Conservation (phyloP, 208 protist genomes). For the Porcisia hertigi region DNA sequence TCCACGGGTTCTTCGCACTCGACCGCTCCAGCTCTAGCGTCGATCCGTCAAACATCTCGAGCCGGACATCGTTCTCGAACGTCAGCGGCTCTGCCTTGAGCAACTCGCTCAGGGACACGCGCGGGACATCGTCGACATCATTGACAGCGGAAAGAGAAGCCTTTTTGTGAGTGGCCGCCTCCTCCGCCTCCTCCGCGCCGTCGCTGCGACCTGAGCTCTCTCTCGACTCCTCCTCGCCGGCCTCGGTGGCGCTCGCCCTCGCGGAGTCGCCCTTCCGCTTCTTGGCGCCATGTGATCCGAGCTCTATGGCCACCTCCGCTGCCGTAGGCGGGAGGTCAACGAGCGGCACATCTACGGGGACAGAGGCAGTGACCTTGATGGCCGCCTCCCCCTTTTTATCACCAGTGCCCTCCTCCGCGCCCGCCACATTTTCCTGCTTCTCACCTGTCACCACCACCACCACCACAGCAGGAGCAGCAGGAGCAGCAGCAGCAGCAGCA, state of each 20-base stretch:
- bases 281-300: slow-evolving; percentile 1
- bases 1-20: slow-evolving; percentile 32
- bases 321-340: slow-evolving; percentile 17
- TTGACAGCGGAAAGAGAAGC: neutral
- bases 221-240: slow-evolving; percentile 2
- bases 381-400: neutral
- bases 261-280: neutral
- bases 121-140: slow-evolving; percentile 3
- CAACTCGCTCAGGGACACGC: slow-evolving; percentile 22
- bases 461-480: too few relatives aligned
- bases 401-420: neutral
- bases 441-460: neutral
- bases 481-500: neutral
- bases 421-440: neutral
- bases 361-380: neutral
- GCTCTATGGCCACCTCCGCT: slow-evolving; percentile 29
- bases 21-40: slow-evolving; percentile 18
- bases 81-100: slow-evolving; percentile 20
- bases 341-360: slow-evolving; percentile 7
- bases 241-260: neutral
- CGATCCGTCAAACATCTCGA: slow-evolving; percentile 25
- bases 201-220: neutral
- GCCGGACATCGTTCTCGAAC: slow-evolving; percentile 28
- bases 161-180: neutral
- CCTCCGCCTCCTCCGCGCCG: neutral